Evolutionary conservation across 2,329 filamentous ascomycete species (phyloP), one percentile per base, ranked within the genome.

Genomic region (Cladophialophora yegresii): DNA sequence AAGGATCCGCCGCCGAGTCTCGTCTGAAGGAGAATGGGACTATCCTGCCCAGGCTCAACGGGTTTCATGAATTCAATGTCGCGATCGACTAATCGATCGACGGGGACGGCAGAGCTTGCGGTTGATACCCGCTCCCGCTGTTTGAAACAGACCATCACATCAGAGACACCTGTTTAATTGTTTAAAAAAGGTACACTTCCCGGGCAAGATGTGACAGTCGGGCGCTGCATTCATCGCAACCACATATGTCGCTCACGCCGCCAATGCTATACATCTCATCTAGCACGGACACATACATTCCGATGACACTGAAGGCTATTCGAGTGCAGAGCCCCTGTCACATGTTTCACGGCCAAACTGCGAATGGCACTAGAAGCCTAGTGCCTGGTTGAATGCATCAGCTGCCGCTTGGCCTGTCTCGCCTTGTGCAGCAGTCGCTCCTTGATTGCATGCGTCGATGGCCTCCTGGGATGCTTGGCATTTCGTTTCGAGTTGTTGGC

Each of bases 401-500:
- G 64, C 65, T 16, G 65, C 65, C 8, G 61, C 66, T 43, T 68
- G 66, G 13, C 66, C 66, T 6, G 64, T 64, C 32, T 43, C 23
- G 10, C 30, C 64, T 23, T 64, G 47, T 26, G 66, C 64, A 1
- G 57, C 58, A 16, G 54, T 28, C 20, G 64, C 62, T 8, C 55
- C 66, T 28, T 54, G 28, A 16, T 62, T 62, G 49, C 64, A 66
- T 26, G 57, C 60, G 30, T 59, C 57, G n/a, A 62, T 49, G 20
- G 66, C 55, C 32, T 68, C 72, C n/a, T 71, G 71, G 4, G 71
- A 58, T 1, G 76, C 77, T 26, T 75, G 73, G 67, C 77, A 78
- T 12, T 72, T 64, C 53, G 72, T 76, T 33, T 71, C 63, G 22
- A 82, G 72, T 61, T 80, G 79, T 47, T 75, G 71, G 73, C 64